A percentile compares a stretch with the other conserved stretches of the same genome.
Conservation (phyloP, 139 green algal genomes). For the Yamagishiella unicocca region DNA sequence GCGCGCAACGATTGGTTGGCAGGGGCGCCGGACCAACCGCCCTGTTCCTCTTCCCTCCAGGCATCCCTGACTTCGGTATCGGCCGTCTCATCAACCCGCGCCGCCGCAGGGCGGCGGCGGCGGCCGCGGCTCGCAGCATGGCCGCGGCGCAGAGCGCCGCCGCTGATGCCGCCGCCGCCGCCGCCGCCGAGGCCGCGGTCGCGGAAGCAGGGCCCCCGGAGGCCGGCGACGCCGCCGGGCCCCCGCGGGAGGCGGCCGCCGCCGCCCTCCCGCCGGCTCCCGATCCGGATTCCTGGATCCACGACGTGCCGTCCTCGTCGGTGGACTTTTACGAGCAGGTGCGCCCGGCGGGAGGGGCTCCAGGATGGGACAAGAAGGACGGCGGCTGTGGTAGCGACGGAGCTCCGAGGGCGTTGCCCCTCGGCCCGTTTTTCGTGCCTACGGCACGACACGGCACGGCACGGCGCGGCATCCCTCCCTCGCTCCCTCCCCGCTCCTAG, state of each 20-base stretch:
- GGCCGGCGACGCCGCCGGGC: not conserved
- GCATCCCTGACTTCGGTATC: conserved; percentile 73
- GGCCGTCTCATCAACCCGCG: conserved; percentile 66
- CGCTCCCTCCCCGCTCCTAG: too few relatives aligned
- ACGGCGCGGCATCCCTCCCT: too few relatives aligned
- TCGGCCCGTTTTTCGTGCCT: too few relatives aligned
- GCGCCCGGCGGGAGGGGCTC: too few relatives aligned
- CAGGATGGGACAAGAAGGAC: too few relatives aligned
- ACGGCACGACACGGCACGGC: too few relatives aligned
- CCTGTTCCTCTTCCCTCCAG: too few relatives aligned
- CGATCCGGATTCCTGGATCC: conserved; percentile 42
- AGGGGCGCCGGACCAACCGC: too few relatives aligned
- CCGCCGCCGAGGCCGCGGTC: not conserved
- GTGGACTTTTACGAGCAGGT: conserved; percentile 78
- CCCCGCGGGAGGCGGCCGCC: conserved; percentile 12
- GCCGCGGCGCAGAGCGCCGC: too few relatives aligned
- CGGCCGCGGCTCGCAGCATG: conserved; percentile 1
- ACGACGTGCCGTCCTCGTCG: conserved; percentile 45
- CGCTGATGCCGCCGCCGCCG: not conserved
- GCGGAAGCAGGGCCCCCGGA: not conserved
- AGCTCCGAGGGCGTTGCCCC: too few relatives aligned
- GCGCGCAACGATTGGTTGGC: too few relatives aligned
- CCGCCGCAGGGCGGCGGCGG: not conserved
- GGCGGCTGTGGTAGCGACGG: too few relatives aligned
- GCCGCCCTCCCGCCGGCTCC: conserved; percentile 27